phyloP scores from a whole-genome alignment of 2,329 filamentous ascomycete genomes.

The Penicillium oxalicum region DNA sequence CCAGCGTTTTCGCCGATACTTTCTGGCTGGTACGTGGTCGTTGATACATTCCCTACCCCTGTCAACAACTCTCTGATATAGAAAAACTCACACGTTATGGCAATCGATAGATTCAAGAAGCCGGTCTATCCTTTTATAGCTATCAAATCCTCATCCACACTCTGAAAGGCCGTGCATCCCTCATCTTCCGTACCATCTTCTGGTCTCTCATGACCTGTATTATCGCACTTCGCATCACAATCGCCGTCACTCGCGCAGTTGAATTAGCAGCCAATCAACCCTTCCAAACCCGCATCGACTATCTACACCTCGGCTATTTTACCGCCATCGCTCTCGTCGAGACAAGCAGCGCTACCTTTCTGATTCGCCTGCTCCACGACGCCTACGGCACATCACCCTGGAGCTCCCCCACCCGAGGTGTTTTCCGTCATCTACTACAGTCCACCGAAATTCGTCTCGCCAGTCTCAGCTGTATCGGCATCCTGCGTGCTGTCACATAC shows the following conservation, averaged over 20 bases:
- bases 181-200: not conserved
- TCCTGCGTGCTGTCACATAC: not conserved
- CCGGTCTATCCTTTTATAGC: constrained; percentile 1
- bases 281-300: not conserved
- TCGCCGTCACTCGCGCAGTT: not conserved
- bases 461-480: not conserved
- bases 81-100: not conserved
- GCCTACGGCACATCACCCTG: not conserved
- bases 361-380: not conserved
- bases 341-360: not conserved
- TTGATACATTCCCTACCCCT: not conserved
- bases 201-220: constrained; percentile 1
- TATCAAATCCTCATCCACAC: constrained; percentile 2
- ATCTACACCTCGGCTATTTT: constrained; percentile 2
- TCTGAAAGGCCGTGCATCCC: not conserved
- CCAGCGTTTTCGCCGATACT: constrained; percentile 1
- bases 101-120: not conserved
- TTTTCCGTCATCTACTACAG: not conserved
- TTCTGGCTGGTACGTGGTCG: not conserved
- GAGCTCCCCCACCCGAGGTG: not conserved
- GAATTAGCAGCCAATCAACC: not conserved
- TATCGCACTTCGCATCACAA: not conserved
- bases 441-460: constrained; percentile 1
- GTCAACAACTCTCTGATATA: not conserved
- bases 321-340: constrained; percentile 1